Evolutionary conservation across 345 rosid species (phyloP), one percentile per base, ranked within the genome.

Genomic region (Hevea brasiliensis): DNA sequence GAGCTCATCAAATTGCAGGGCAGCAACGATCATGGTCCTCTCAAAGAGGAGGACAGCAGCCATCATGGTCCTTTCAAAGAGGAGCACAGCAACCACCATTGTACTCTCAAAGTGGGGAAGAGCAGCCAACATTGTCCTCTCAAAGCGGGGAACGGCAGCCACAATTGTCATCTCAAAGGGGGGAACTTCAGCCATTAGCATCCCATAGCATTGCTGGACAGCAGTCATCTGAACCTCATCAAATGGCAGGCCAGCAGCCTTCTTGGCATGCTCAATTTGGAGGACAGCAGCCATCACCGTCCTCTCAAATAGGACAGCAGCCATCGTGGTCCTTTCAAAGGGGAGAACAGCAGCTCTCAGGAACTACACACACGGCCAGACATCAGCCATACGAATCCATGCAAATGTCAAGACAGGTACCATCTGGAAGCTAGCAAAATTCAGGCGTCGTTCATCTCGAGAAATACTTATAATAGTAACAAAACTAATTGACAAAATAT

Each of bases 141-240:
- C 61, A 58, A 35, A 37, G 1, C 11, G 50, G 37, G 61, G 77
- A 74, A 20, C 70, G 26, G 9, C 74, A 70, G 3, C 64, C 71
- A n/a, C 68, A 78, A 20, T 57, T 72, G 60, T 64, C 74, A 6
- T 66, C 72, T 65, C 68, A 74, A 32, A 17, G 11, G 21, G 51
- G 37, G 27, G 72, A 62, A 35, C 65, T 41, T 21, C 71, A 71
- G 42, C 61, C 23, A 14, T 47, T 74, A 1, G 37, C 26, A 47
- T 71, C 54, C n/a, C 32, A 67, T 45, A 67, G 29, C 0, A 6
- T 35, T 8, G 42, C 42, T 50, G 73, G 69, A 27, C 64, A 60
- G 21, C 82, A 58, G 57, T 66, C 68, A 15, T 58, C 78, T 24
- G 53, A 73, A 44, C 54, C 72, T 47, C 42, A 69, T 20, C 32